A percentile compares a stretch with the other conserved stretches of the same genome.
Evolutionary conservation across 257 asterid species (phyloP).

Genomic region (Primulina tabacum): DNA sequence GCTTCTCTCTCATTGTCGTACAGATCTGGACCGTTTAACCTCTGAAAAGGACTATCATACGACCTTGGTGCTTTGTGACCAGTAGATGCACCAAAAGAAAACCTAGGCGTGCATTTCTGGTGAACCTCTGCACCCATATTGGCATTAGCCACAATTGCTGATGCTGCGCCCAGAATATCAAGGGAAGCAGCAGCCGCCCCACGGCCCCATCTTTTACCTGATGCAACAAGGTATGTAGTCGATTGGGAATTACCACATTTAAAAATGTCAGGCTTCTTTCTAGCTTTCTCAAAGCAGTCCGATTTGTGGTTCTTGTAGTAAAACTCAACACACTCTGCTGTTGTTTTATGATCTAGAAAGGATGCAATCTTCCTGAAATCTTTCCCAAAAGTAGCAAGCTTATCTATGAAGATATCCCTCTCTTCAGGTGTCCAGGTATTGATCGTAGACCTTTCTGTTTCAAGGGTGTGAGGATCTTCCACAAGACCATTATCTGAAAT

Average conservation of each 20-base stretch:
- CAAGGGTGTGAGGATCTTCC: slow-evolving; percentile 78
- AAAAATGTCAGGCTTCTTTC: slow-evolving; percentile 47
- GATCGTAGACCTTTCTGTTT: slow-evolving; percentile 66
- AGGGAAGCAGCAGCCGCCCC: slow-evolving; percentile 77
- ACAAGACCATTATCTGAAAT: slow-evolving; percentile 74
- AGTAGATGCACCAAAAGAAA: slow-evolving; percentile 37
- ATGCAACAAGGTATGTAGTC: slow-evolving; percentile 65
- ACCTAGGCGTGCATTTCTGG: slow-evolving; percentile 44
- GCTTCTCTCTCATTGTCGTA: slow-evolving; percentile 63
- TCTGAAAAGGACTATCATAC: slow-evolving; percentile 37
- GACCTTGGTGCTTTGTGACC: slow-evolving; percentile 40
- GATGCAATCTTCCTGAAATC: slow-evolving; percentile 77
- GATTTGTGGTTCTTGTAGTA: slow-evolving; percentile 96
- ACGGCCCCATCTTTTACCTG: slow-evolving; percentile 76
- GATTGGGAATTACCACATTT: slow-evolving; percentile 55
- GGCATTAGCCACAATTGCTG: slow-evolving; percentile 61
- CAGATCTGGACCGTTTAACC: slow-evolving; percentile 51
- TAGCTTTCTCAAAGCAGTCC: slow-evolving; percentile 63
- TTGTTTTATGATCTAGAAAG: slow-evolving; percentile 65
- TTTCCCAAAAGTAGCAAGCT: slow-evolving; percentile 66
- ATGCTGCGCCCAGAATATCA: slow-evolving; percentile 76
- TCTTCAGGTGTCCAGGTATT: slow-evolving; percentile 82
- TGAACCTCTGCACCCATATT: slow-evolving; percentile 30
- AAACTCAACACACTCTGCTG: slow-evolving; percentile 92
- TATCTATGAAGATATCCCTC: slow-evolving; percentile 71